phyloP scores from a whole-genome alignment of 208 protist genomes.

The Leishmania aethiopica region DNA sequence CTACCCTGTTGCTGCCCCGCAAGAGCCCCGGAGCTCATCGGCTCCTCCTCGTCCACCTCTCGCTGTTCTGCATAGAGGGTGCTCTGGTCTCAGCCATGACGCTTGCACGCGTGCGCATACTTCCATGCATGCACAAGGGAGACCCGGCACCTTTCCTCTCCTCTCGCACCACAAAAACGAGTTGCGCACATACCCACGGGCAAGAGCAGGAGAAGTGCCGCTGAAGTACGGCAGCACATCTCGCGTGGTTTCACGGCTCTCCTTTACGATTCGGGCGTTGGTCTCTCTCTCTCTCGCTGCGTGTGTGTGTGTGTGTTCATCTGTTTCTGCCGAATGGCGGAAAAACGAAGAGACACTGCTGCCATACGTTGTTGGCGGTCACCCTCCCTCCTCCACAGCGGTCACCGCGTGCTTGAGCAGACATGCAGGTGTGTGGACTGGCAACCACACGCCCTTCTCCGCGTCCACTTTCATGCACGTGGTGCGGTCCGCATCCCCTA shows the following conservation, averaged over 20 bases:
- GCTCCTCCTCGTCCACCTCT: not conserved
- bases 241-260: not conserved
- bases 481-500: not conserved
- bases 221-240: not conserved
- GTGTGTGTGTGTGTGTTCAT: not conserved
- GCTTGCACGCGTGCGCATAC: not conserved
- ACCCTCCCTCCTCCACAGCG: not conserved
- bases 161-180: not conserved
- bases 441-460: not conserved
- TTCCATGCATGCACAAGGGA: not conserved
- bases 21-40: not conserved
- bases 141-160: not conserved
- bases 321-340: not conserved
- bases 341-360: not conserved
- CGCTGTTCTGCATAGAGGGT: not conserved
- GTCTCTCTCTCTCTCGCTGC: not conserved
- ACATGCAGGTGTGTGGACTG: not conserved
- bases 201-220: not conserved
- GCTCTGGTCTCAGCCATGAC: not conserved
- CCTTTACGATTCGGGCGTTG: not conserved
- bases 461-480: not conserved
- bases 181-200: not conserved
- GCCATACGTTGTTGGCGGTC: not conserved
- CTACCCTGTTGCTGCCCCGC: not conserved
- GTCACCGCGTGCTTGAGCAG: not conserved